Conservation (phyloP, 2,329 filamentous ascomycete species). For the Epichloe amarillans region DNA sequence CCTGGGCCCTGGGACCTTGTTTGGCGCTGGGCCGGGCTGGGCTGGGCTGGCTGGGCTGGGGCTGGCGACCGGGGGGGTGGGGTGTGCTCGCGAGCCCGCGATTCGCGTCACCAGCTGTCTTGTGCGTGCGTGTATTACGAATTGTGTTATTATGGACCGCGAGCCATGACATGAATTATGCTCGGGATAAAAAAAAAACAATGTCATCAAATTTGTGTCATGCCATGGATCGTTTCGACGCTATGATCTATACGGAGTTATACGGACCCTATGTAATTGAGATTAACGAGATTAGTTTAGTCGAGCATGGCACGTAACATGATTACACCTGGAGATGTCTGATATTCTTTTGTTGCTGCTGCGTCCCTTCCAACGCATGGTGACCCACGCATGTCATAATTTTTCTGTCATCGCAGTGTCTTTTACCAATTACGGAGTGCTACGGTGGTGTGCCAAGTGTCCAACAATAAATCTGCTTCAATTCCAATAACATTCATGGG, state of each 20-base stretch:
- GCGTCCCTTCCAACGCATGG: too few species aligned
- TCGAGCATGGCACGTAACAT: not conserved
- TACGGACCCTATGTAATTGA: not conserved
- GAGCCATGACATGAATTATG: not conserved
- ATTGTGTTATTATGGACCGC: not conserved
- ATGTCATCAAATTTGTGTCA: not conserved
- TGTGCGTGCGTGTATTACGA: not conserved
- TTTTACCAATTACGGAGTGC: too few species aligned
- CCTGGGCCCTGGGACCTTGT: not conserved
- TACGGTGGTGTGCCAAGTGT: too few species aligned
- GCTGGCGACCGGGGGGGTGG: not conserved
- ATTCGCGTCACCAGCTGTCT: not conserved
- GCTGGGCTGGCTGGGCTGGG: not conserved
- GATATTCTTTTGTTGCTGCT: too few species aligned
- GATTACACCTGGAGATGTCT: too few species aligned
- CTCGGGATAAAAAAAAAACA: not conserved
- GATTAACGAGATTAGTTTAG: not conserved
- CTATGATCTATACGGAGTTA: not conserved
- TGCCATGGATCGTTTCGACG: not conserved
- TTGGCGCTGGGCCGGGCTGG: not conserved
- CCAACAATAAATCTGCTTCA: too few species aligned
- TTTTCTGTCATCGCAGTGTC: too few species aligned
- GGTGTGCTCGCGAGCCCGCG: not conserved
- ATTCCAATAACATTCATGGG: too few species aligned
- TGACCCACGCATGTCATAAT: too few species aligned